Conservation (phyloP, 345 rosid species). For the Bruguiera sexangula region DNA sequence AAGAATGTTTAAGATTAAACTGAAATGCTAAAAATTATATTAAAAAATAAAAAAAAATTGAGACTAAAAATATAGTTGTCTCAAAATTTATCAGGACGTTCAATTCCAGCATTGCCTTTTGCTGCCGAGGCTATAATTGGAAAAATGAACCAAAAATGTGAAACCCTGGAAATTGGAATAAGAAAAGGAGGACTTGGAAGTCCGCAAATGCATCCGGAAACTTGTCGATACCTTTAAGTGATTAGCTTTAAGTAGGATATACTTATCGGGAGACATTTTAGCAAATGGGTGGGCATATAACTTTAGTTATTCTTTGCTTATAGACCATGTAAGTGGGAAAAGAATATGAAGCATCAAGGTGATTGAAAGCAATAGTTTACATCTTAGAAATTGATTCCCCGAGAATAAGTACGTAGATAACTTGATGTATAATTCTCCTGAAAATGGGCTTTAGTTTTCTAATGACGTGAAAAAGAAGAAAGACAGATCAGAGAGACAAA, state of each 20-base stretch:
- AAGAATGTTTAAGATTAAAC: no score
- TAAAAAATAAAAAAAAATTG: no score
- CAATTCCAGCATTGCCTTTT: neutral
- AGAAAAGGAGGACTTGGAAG: neutral
- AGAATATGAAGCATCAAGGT: conserved; percentile 1
- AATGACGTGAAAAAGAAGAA: no score
- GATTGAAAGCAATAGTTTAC: conserved; percentile 14
- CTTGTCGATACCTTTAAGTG: neutral
- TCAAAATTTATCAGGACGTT: neutral
- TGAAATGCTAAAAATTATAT: no score
- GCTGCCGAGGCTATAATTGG: neutral
- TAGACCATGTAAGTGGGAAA: conserved; percentile 13
- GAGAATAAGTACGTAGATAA: conserved; percentile 2
- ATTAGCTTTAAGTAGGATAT: neutral
- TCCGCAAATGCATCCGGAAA: neutral
- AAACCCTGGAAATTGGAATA: neutral
- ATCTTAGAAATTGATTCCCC: conserved; percentile 20
- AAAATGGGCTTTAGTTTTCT: no score
- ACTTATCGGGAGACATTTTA: neutral
- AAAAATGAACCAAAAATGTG: neutral
- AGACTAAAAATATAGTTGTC: no score
- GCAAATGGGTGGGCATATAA: neutral
- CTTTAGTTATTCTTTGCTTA: neutral
- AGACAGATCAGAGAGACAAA: no score
- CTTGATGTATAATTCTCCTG: no score